Evolutionary conservation across 2,329 filamentous ascomycete species (phyloP).

Genomic region (Aspergillus carbonarius): DNA sequence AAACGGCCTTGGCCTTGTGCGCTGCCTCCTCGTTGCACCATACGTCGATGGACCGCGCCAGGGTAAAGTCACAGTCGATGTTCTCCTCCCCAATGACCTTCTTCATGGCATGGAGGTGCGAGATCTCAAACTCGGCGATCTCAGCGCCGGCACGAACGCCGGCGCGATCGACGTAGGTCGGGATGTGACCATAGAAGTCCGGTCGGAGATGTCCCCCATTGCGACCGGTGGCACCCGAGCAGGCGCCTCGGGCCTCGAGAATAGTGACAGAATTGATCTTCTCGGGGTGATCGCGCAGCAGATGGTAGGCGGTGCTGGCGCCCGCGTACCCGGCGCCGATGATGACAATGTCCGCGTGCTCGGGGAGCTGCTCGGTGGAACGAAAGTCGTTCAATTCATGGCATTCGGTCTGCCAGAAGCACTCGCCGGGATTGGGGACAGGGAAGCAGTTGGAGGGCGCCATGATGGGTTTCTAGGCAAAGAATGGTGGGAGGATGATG

Average conservation of each 20-base stretch:
- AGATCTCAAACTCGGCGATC: constrained; percentile 41
- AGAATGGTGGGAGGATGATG: too few relatives aligned
- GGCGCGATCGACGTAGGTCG: constrained; percentile 32
- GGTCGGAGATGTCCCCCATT: constrained; percentile 46
- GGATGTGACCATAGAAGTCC: constrained; percentile 42
- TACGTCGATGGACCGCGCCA: constrained; percentile 43
- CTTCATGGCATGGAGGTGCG: constrained; percentile 42
- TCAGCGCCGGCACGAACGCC: constrained; percentile 40
- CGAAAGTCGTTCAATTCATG: constrained; percentile 43
- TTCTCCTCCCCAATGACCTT: constrained; percentile 40
- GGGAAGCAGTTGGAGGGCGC: neutral
- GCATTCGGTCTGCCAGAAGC: constrained; percentile 45
- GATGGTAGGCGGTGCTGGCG: constrained; percentile 43
- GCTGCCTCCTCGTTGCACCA: constrained; percentile 31
- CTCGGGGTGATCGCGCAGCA: constrained; percentile 24
- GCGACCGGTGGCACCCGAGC: constrained; percentile 45
- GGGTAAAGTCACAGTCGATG: constrained; percentile 45
- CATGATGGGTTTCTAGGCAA: neutral
- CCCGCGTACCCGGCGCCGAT: constrained; percentile 51
- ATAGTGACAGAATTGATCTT: constrained; percentile 33
- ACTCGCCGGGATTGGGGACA: constrained; percentile 3
- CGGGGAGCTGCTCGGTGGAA: constrained; percentile 31
- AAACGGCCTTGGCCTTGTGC: neutral
- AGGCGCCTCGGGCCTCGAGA: constrained; percentile 41
- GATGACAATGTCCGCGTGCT: constrained; percentile 42